Base-by-base conservation (phyloP, 2,329 filamentous ascomycete species). In the Acrodontium crateriforme region DNA sequence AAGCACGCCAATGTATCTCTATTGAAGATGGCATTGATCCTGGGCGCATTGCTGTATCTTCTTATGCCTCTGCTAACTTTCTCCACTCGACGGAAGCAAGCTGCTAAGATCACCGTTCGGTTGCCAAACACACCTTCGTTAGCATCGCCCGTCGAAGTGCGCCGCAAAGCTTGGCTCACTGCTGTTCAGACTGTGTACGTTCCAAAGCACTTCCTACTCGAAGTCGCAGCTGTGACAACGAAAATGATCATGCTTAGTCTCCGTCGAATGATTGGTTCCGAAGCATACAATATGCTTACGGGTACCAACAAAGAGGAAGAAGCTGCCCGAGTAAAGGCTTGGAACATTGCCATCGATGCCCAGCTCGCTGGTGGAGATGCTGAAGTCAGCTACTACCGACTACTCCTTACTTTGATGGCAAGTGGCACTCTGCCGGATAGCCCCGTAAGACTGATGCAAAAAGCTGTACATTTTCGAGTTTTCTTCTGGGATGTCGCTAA, bases 151-250 rank as follows among this genome's bases (percentile, higher is more conserved):
- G 83, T 91, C 31, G 73, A 89, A 41, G 78, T 92, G 24, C 77
- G 84, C 27, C 74, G 78, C 35, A 80, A 84, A 51, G 85, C 85
- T 17, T 94, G 87, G 85, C 73, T 91, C 32, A 94, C 85, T 3
- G 81, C 85, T 6, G 77, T 93, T 34, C 85, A 93, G 55, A 87
- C 79, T 3, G 81, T 93, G 14, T 91, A 84, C 71, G 80, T 94
- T 9, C 87, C 87, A 8, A 72, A 77, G 12, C 82, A 92, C 52
- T 85, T 92, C 51, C 67, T 87, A 40, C 71, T 91, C 3, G 87
- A 93, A 53, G 78, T 81, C 30, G 74, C 80, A 10, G 85, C 84
- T 3, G 65, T 94, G 14, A 64, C 74, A 5, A 62, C 83, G 22
- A 89, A 93, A 60, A 81, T 76, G 30, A 55, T 79, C 31, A 92